A percentile compares a stretch with the other conserved stretches of the same genome.
Conservation (phyloP, 305 asterid species). For the Solanum aculeatissimum region DNA sequence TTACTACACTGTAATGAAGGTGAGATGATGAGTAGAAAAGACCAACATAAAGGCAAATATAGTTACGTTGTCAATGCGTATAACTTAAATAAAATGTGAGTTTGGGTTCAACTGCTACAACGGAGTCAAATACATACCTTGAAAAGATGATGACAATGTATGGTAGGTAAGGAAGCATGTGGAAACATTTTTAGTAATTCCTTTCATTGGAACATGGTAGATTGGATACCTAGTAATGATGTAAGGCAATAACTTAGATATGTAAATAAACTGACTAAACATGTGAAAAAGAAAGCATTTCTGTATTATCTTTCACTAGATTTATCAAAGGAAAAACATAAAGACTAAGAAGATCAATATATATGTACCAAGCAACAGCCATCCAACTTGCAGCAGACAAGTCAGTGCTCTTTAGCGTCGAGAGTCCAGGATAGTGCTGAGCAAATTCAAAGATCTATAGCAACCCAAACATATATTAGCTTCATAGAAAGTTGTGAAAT, state of each 20-base stretch:
- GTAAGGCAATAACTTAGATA: background rate
- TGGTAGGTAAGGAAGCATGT: conserved; percentile 27
- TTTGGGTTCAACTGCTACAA: background rate
- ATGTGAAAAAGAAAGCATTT: background rate
- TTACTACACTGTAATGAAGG: background rate
- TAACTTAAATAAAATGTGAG: background rate
- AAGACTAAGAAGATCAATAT: background rate
- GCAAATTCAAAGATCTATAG: conserved; percentile 13
- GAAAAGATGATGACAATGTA: conserved; percentile 20
- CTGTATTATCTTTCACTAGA: background rate
- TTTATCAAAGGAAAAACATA: background rate
- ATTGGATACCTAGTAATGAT: conserved; percentile 19
- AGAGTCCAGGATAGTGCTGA: conserved; percentile 8
- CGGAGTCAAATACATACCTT: conserved; percentile 5
- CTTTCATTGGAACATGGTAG: conserved; percentile 19
- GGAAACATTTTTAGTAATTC: conserved; percentile 9
- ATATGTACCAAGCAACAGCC: conserved; percentile 25
- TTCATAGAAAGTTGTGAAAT: background rate
- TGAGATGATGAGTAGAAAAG: background rate
- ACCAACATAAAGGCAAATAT: background rate
- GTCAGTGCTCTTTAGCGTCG: conserved; percentile 15
- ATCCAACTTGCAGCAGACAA: conserved; percentile 40
- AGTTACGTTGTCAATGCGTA: background rate
- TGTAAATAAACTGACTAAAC: background rate
- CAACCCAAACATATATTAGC: background rate